A percentile compares a stretch with the other conserved stretches of the same genome.
Conservation (phyloP, 2,329 filamentous ascomycete species). For the Sphaerulina populicola region DNA sequence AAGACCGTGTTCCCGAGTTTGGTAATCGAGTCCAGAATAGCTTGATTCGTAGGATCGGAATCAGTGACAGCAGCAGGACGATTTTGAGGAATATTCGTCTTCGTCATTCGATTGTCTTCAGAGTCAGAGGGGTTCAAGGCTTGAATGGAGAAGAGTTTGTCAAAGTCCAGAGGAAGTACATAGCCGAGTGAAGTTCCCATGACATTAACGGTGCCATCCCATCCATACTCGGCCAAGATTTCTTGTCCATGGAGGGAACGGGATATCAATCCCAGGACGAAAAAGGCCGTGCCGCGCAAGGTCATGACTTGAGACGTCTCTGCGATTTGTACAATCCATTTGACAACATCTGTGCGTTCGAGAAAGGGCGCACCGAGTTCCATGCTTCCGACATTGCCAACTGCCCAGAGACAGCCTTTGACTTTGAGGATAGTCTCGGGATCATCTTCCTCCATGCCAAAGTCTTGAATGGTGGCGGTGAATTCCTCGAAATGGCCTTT, state of each 20-base stretch:
- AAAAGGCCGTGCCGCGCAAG: conserved; percentile 89
- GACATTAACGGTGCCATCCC: conserved; percentile 82
- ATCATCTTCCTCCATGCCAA: conserved; percentile 77
- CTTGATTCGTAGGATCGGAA: conserved; percentile 55
- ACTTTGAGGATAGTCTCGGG: conserved; percentile 80
- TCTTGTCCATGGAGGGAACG: conserved; percentile 85
- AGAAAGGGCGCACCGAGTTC: conserved; percentile 91
- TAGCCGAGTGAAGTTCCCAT: conserved; percentile 78
- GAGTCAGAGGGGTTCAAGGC: conserved; percentile 9
- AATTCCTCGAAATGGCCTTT: conserved; percentile 98
- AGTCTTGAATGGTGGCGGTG: conserved; percentile 75
- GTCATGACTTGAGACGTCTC: conserved; percentile 84
- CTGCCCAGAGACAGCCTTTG: conserved; percentile 94
- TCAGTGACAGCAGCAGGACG: neutral
- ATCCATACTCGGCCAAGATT: conserved; percentile 79
- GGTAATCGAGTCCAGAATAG: conserved; percentile 74
- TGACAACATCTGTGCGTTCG: conserved; percentile 80
- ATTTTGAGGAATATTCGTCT: conserved; percentile 21
- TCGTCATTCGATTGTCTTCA: conserved; percentile 14
- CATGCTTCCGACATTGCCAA: conserved; percentile 97
- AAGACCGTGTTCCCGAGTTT: conserved; percentile 91
- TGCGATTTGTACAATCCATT: conserved; percentile 79
- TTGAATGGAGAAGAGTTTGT: conserved; percentile 61
- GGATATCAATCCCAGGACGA: conserved; percentile 86
- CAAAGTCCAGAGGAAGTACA: conserved; percentile 72